These are phyloP conservation scores for Hansenula lynferdii DNA, from an alignment of 1,139 yeast genomes.

Conservation along the genomic window DNA sequence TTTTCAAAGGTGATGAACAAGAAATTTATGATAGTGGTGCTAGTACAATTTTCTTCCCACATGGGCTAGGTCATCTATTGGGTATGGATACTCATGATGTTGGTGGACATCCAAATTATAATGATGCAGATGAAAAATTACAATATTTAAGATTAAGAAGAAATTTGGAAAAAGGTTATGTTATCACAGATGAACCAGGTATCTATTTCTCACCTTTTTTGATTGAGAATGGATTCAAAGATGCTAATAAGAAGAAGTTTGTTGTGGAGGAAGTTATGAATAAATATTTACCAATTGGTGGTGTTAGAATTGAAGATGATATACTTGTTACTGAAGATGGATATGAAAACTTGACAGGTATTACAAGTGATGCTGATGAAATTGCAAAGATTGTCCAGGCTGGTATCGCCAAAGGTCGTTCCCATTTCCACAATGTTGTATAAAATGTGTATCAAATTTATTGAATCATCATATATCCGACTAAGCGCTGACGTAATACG, in stretches of 20 bases:
- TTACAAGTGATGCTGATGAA: constrained; percentile 82
- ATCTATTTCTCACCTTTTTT: constrained; percentile 83
- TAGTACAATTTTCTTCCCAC: constrained; percentile 84
- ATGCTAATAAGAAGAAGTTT: constrained; percentile 52
- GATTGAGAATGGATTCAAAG: constrained; percentile 58
- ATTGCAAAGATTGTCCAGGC: constrained; percentile 69
- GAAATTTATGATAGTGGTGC: constrained; percentile 68
- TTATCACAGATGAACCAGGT: constrained; percentile 94
- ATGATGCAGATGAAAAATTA: constrained; percentile 73
- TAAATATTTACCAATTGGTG: constrained; percentile 85
- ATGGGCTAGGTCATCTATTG: constrained; percentile 88
- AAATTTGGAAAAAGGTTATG: constrained; percentile 68
- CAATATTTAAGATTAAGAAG: constrained; percentile 79
- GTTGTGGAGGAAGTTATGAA: constrained; percentile 64
- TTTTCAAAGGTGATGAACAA: constrained; percentile 62
- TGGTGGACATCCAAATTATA: constrained; percentile 82
- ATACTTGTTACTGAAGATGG: constrained; percentile 74
- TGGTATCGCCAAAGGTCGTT: constrained; percentile 61
- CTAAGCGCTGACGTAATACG: too few species aligned
- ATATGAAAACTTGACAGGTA: constrained; percentile 71
- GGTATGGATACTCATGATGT: constrained; percentile 98
- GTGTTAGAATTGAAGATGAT: constrained; percentile 95
- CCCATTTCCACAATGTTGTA: constrained; percentile 49
- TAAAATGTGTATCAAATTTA: constrained; percentile 5
- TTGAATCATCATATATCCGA: too few species aligned